phyloP scores from a whole-genome alignment of 2,329 filamentous ascomycete genomes.

The Talaromyces piceae region DNA sequence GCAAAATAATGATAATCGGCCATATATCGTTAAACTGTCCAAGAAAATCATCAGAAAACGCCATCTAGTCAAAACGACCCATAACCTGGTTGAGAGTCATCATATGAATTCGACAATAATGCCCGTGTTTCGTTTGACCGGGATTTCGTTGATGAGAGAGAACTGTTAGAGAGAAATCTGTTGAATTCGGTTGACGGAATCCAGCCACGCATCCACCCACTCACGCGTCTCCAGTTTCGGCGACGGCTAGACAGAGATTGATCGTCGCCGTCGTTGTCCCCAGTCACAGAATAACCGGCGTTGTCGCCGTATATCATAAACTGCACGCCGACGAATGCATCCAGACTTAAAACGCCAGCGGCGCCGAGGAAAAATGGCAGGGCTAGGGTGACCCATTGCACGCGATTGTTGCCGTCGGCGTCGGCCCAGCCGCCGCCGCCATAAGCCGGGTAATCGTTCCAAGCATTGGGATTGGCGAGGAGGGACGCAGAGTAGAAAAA shows the following conservation, averaged over 20 bases:
- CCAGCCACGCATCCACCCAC: conserved; percentile 61
- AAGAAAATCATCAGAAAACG: background rate
- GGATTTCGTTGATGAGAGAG: background rate
- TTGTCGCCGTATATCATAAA: conserved; percentile 53
- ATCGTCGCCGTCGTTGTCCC: conserved; percentile 42
- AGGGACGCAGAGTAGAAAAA: conserved; percentile 59
- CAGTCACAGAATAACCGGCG: conserved; percentile 20
- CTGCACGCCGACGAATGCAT: conserved; percentile 56
- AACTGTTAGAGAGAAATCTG: conserved; percentile 27
- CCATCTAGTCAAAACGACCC: background rate
- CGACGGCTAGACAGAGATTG: conserved; percentile 33
- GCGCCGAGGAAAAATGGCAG: conserved; percentile 60
- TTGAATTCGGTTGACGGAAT: conserved; percentile 41
- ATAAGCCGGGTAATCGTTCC: conserved; percentile 50
- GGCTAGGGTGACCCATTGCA: conserved; percentile 51
- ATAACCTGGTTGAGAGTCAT: background rate
- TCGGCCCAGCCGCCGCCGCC: conserved; percentile 56
- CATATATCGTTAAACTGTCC: background rate
- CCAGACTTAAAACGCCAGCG: conserved; percentile 55
- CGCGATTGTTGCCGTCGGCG: conserved; percentile 45
- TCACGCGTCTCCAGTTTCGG: conserved; percentile 49
- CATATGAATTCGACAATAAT: background rate
- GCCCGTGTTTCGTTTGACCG: background rate
- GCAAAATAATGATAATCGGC: background rate
- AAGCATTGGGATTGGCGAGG: conserved; percentile 56